Conservation (phyloP, 2,329 filamentous ascomycete genomes). For the Hymenoscyphus linearis region DNA sequence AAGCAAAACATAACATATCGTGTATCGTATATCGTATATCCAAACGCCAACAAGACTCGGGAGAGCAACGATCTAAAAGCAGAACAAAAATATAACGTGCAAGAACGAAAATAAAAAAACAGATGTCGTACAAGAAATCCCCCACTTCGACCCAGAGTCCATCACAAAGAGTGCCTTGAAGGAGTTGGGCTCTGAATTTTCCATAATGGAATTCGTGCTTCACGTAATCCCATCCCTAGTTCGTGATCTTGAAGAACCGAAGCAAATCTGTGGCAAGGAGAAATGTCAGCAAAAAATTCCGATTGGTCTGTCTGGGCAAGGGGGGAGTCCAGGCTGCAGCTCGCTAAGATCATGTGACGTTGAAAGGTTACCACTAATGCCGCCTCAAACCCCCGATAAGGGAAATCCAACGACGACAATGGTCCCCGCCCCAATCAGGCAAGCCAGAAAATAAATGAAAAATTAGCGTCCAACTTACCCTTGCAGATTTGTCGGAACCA, state of each 20-base stretch:
- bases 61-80: not conserved
- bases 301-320: not conserved
- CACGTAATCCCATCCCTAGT: slow-evolving; percentile 7
- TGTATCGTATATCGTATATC: not conserved
- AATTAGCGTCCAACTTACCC: not conserved
- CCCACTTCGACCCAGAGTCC: not conserved
- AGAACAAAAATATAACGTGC: not conserved
- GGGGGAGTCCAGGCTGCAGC: not conserved
- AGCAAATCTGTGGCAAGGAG: not conserved
- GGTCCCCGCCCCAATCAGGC: not conserved
- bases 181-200: not conserved
- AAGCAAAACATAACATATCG: not conserved
- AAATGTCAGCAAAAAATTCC: slow-evolving; percentile 5
- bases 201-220: not conserved
- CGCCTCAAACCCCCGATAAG: not conserved
- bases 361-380: not conserved
- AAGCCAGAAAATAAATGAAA: not conserved
- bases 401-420: slow-evolving; percentile 2
- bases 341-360: slow-evolving; percentile 1
- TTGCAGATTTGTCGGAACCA: not conserved
- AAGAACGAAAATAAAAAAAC: not conserved
- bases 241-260: slow-evolving; percentile 13
- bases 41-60: not conserved
- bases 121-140: not conserved
- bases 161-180: not conserved